These are phyloP conservation scores for Rhizopogon vinicolor DNA, from an alignment of 768 basidiomycete genomes.

Conservation along the genomic window DNA sequence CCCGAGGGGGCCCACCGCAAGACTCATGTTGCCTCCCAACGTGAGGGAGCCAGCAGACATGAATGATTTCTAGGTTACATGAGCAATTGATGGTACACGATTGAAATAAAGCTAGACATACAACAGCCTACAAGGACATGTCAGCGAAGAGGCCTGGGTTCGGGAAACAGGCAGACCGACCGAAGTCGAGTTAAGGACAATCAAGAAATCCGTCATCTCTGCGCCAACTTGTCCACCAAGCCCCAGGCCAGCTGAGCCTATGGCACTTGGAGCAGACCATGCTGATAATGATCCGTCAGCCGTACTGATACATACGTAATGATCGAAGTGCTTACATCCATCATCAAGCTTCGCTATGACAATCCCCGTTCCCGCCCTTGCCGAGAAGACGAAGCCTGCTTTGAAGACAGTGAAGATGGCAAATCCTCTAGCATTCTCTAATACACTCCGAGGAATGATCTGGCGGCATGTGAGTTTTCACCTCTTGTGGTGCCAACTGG, in stretches of 20 bases:
- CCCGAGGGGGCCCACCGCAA: conserved; percentile 88
- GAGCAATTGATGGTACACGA: neutral
- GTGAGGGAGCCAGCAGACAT: conserved; percentile 93
- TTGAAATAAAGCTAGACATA: conserved; percentile 31
- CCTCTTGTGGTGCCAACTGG: neutral
- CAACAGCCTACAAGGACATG: conserved; percentile 48
- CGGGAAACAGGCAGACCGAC: conserved; percentile 30
- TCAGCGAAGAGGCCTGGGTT: neutral
- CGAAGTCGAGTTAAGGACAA: conserved; percentile 80
- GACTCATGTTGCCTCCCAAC: conserved; percentile 85
- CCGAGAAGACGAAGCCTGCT: conserved; percentile 61
- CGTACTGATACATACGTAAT: neutral
- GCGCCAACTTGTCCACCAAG: conserved; percentile 81
- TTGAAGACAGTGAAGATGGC: conserved; percentile 91
- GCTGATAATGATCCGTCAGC: conserved; percentile 33
- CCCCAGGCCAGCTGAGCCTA: conserved; percentile 89
- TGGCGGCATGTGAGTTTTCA: conserved; percentile 12
- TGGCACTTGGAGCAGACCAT: conserved; percentile 94
- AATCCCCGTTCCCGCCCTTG: conserved; percentile 78
- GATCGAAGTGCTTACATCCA: conserved; percentile 55
- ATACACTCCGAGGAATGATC: conserved; percentile 52
- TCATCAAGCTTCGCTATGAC: conserved; percentile 82
- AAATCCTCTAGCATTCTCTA: conserved; percentile 66
- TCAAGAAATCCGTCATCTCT: conserved; percentile 87
- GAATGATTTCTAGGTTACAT: conserved; percentile 59